Base-by-base conservation (phyloP, 176 grass and related monocot species). In the Carex parvula region DNA sequence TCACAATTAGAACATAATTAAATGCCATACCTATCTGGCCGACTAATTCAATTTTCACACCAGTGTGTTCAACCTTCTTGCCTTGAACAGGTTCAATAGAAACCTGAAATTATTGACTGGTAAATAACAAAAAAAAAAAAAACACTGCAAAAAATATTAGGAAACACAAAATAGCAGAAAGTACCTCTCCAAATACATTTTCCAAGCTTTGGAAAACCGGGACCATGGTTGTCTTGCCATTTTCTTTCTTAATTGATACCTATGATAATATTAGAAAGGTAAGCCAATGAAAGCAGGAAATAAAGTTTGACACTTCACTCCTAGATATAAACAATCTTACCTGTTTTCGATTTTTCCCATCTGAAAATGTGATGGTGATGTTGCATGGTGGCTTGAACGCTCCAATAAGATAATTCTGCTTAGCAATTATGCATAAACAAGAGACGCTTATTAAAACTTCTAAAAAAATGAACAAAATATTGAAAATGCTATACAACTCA, bases 31-130 rank as follows among this genome's bases (percentile, higher is more conserved):
- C 92, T 91, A 98, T 98, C 84, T 93, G 91, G 70, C 95, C 89
- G 81, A 98, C 86, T 61, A 98, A 81, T 86, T 95, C 92, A 26
- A 95, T 89, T 84, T 94, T 95, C 20, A 98, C 84, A 89, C 95
- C 95, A 14, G 81, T 93, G 59, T 98, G 95, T 83, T 98, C 91
- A 1, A 93, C 83, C 88, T 89, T 91, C 87, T 98, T 98, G 64
- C 95, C 95, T 10, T 88, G 95, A 56, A 94, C 44, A 4, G 92
- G 95, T 9, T 94, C 95, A 54, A 98, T 90, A 1, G 81, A 88
- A 57, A 98, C 95, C 95, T 94, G 85, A 44, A 89, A 55, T 52
- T 54, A 75, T 35, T 16, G 48, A n/a, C n/a, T 12, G 13, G 81
- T 71, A 12, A 18, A 58, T 80, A 35, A 81, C 16, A 81, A 48